Evolutionary conservation across 305 asterid genomes (phyloP), one percentile per base, ranked within the genome.

Genomic region (Solanum chacoense): DNA sequence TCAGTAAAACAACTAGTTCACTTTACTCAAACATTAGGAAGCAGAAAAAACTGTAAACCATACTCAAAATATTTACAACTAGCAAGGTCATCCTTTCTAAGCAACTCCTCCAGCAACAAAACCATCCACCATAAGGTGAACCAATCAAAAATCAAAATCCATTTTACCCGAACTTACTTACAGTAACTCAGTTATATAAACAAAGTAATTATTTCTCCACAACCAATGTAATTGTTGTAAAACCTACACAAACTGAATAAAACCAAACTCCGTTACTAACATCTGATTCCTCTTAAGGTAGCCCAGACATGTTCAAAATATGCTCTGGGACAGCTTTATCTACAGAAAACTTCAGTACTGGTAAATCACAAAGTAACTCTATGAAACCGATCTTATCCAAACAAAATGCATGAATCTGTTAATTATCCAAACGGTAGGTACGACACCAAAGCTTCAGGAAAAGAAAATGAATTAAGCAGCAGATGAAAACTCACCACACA

Each of bases 401-500:
- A 11, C 73, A 83, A 83, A 69, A 31, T 83, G 31, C 87, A 83
- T 31, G 40, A 83, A 83, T 83, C 22, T 10, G 20, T 31, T 50
- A 10, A 50, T 83, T 31, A 50, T 83, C 73, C 42, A 83, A 83
- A 83, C n/a, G 73, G 40, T 50, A 50, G 73, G 73, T 31, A 50
- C 20, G 42, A 50, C 12, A 69, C 88, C 18, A 16, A 24, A 37
- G 37, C 26, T 73, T 38, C 12, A 16, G 79, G 78, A 20, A 65
- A 85, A 40, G 32, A 40, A 69, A n/a, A 63, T n/a, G 77, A 36
- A 69, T 69, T 69, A 69, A 63, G 80, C 75, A 85, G 88, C 80
- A 8, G 80, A 85, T 24, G 65, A 71, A 28, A 87, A 88, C 90
- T 80, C 84, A 81, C 90, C 90, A 79, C 87, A 88, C 74, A 88